A percentile compares a stretch with the other conserved stretches of the same genome.
phyloP scores from a whole-genome alignment of 345 rosid species.

The Psidium friedrichsthalianum region DNA sequence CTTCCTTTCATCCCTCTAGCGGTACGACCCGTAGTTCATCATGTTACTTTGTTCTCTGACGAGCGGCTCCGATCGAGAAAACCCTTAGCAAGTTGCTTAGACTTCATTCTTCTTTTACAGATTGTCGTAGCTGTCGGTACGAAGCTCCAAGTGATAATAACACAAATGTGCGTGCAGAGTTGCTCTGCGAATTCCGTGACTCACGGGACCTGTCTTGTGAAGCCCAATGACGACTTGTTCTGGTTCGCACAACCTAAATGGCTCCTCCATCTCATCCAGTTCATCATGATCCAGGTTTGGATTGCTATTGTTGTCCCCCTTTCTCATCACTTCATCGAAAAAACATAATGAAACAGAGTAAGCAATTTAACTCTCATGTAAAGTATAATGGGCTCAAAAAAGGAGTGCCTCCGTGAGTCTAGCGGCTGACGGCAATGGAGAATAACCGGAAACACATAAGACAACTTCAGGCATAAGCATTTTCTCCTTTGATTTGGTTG shows the following conservation, averaged over 20 bases:
- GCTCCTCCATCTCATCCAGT: conserved; percentile 10
- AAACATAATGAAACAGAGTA: background rate
- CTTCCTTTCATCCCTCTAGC: conserved; percentile 14
- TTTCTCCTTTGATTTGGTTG: conserved; percentile 1
- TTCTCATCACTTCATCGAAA: background rate
- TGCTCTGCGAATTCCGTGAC: conserved; percentile 1
- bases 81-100: background rate
- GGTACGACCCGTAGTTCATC: background rate
- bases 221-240: conserved; percentile 7
- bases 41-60: background rate
- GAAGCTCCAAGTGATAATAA: conserved; percentile 10
- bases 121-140: conserved; percentile 7
- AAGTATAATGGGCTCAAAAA: background rate
- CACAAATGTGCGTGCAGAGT: conserved; percentile 10
- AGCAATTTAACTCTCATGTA: background rate
- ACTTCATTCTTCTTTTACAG: background rate
- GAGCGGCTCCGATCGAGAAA: background rate
- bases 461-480: background rate
- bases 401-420: background rate
- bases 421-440: background rate
- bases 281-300: conserved; percentile 11
- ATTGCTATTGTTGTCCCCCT: background rate
- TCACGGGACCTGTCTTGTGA: conserved; percentile 5
- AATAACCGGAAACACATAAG: background rate
- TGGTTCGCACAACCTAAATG: conserved; percentile 16